A percentile compares a stretch with the other conserved stretches of the same genome.
Conservation (phyloP, 2,329 filamentous ascomycete species). For the Colletotrichum sansevieriae region DNA sequence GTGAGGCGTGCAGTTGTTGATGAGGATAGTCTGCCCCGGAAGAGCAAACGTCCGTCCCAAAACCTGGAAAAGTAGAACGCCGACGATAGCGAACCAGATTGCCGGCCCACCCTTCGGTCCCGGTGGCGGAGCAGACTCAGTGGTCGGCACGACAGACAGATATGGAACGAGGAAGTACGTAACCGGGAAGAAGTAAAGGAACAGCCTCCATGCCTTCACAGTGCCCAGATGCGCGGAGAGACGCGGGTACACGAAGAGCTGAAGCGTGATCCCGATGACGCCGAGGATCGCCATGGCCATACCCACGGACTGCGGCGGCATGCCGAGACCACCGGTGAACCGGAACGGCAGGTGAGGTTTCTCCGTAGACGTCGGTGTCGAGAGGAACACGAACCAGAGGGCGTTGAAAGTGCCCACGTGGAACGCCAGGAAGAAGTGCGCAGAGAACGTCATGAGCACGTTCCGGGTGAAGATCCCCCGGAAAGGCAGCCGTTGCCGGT, state of each 20-base stretch:
- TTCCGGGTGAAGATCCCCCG: conserved; percentile 68
- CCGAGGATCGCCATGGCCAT: conserved; percentile 83
- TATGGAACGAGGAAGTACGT: conserved; percentile 79
- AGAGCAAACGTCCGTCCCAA: conserved; percentile 74
- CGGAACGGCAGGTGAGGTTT: conserved; percentile 64
- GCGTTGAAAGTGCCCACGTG: conserved; percentile 83
- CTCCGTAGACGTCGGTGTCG: conserved; percentile 64
- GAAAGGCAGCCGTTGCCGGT: conserved; percentile 64
- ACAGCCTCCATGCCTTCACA: conserved; percentile 75
- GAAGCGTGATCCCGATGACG: conserved; percentile 79
- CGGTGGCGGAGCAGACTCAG: conserved; percentile 60
- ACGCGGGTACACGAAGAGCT: conserved; percentile 78
- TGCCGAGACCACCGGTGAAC: conserved; percentile 82
- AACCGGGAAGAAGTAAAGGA: conserved; percentile 77
- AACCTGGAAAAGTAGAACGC: conserved; percentile 74
- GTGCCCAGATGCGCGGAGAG: conserved; percentile 77
- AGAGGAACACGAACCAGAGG: conserved; percentile 82
- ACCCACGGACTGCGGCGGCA: conserved; percentile 79
- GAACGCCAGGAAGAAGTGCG: conserved; percentile 77
- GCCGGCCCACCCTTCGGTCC: conserved; percentile 64
- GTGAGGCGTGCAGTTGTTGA: conserved; percentile 63
- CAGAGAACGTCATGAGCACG: conserved; percentile 67
- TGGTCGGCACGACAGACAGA: conserved; percentile 75
- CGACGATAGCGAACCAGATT: conserved; percentile 75
- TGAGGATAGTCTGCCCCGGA: conserved; percentile 60